Conservation (phyloP, 345 rosid species). For the Turnera subulata region DNA sequence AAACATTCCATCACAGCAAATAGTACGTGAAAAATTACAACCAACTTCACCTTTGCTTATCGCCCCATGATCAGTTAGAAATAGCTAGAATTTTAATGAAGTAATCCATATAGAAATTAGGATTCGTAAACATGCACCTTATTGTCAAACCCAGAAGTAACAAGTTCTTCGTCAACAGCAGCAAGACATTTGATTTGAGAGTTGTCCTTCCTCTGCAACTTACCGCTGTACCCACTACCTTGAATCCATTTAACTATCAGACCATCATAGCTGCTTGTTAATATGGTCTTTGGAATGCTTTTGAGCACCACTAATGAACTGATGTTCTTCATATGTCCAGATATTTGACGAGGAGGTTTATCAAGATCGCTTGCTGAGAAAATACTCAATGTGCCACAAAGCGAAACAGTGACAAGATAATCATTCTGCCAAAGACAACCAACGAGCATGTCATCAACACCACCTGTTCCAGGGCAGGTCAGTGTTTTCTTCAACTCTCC, state of each 20-base stretch:
- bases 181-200: slow-evolving; percentile 82
- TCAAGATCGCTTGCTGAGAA: slow-evolving; percentile 76
- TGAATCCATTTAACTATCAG: slow-evolving; percentile 82
- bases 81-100: not conserved
- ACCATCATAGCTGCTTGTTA: slow-evolving; percentile 90
- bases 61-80: not conserved
- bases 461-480: slow-evolving; percentile 62
- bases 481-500: slow-evolving; percentile 69
- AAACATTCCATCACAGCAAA: not conserved
- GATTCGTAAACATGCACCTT: slow-evolving; percentile 42
- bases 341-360: slow-evolving; percentile 59
- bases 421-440: slow-evolving; percentile 95
- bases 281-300: slow-evolving; percentile 49
- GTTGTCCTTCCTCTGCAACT: slow-evolving; percentile 66
- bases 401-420: slow-evolving; percentile 84
- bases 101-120: not conserved
- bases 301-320: slow-evolving; percentile 68
- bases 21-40: not conserved
- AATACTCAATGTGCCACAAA: slow-evolving; percentile 77
- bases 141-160: slow-evolving; percentile 87
- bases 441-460: slow-evolving; percentile 91
- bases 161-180: slow-evolving; percentile 75
- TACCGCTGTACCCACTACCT: slow-evolving; percentile 79
- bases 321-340: slow-evolving; percentile 87
- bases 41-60: not conserved